A percentile compares a stretch with the other conserved stretches of the same genome.
Conservation (phyloP, 2,329 filamentous ascomycete genomes). For the Xylariomycetidae sp. region DNA sequence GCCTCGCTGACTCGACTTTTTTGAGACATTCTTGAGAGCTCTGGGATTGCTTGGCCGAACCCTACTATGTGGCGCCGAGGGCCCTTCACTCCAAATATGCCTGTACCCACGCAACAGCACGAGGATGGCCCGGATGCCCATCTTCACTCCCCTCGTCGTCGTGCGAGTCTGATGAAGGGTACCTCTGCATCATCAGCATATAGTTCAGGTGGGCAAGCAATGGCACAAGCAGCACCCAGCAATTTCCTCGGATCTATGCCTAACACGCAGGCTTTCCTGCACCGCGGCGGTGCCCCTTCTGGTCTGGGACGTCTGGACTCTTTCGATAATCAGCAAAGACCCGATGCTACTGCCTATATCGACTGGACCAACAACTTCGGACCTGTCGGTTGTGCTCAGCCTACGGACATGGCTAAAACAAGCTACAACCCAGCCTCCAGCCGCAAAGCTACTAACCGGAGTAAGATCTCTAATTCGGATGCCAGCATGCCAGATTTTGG, state of each 20-base stretch:
- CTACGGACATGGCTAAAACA: constrained; percentile 12
- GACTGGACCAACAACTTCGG: constrained; percentile 21
- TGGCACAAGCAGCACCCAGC: constrained; percentile 13
- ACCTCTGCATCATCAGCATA: constrained; percentile 11
- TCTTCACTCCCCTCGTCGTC: constrained; percentile 55
- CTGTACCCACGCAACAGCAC: constrained; percentile 34
- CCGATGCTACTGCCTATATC: constrained; percentile 23
- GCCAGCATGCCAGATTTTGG: constrained; percentile 39
- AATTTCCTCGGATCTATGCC: constrained; percentile 23
- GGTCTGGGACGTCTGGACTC: constrained; percentile 19
- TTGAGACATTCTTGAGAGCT: constrained; percentile 66
- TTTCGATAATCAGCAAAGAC: constrained; percentile 19
- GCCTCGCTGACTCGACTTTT: constrained; percentile 12
- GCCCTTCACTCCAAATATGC: constrained; percentile 36
- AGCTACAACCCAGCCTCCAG: constrained; percentile 11
- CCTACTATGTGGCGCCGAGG: constrained; percentile 60
- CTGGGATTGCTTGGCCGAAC: constrained; percentile 77
- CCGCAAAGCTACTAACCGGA: constrained; percentile 17
- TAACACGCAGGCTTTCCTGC: constrained; percentile 22
- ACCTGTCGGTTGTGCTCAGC: constrained; percentile 14
- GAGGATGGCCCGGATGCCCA: constrained; percentile 52
- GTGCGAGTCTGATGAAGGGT: constrained; percentile 16
- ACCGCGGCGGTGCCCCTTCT: constrained; percentile 14
- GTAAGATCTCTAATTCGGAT: constrained; percentile 32
- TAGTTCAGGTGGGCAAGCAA: constrained; percentile 11